These are phyloP conservation scores for Septoria linicola DNA, from an alignment of 2,329 filamentous ascomycete species.

Conservation along the genomic window DNA sequence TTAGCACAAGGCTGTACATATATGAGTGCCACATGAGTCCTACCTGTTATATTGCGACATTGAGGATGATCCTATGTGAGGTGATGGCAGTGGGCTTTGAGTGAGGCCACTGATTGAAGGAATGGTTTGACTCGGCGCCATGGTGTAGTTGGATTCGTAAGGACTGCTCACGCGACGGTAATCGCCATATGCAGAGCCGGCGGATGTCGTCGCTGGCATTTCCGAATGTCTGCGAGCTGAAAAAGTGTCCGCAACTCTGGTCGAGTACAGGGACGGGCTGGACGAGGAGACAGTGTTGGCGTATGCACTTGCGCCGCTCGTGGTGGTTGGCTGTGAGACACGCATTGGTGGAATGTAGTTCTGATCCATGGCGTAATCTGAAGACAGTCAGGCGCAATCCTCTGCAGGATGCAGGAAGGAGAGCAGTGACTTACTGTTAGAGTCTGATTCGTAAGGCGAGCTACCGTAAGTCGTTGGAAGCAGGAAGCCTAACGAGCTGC, in stretches of 20 bases:
- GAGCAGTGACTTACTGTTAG: constrained; percentile 31
- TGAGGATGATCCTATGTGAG: constrained; percentile 29
- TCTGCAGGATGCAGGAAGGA: constrained; percentile 5
- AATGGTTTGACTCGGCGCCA: constrained; percentile 32
- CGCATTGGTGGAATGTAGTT: constrained; percentile 38
- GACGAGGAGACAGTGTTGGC: constrained; percentile 32
- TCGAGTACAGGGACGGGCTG: constrained; percentile 36
- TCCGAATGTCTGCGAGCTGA: constrained; percentile 30
- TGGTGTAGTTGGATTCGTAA: constrained; percentile 35
- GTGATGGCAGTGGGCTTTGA: constrained; percentile 36
- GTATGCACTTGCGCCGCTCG: constrained; percentile 30
- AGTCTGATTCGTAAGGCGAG: constrained; percentile 32
- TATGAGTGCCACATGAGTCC: constrained; percentile 6
- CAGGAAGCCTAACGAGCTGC: constrained; percentile 39
- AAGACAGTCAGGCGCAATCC: constrained; percentile 12
- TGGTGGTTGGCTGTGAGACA: constrained; percentile 32
- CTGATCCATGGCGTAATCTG: constrained; percentile 36
- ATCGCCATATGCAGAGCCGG: constrained; percentile 27
- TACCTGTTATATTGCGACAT: constrained; percentile 33
- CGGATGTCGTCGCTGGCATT: constrained; percentile 25
- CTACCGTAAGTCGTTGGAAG: constrained; percentile 39
- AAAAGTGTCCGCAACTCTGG: constrained; percentile 26
- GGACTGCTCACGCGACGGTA: constrained; percentile 34
- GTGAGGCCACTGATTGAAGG: constrained; percentile 38
- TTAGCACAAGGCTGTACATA: not conserved